Evolutionary conservation across 2,329 filamentous ascomycete genomes (phyloP), one percentile per base, ranked within the genome.

Genomic region (Pseudogymnoascus sp.): DNA sequence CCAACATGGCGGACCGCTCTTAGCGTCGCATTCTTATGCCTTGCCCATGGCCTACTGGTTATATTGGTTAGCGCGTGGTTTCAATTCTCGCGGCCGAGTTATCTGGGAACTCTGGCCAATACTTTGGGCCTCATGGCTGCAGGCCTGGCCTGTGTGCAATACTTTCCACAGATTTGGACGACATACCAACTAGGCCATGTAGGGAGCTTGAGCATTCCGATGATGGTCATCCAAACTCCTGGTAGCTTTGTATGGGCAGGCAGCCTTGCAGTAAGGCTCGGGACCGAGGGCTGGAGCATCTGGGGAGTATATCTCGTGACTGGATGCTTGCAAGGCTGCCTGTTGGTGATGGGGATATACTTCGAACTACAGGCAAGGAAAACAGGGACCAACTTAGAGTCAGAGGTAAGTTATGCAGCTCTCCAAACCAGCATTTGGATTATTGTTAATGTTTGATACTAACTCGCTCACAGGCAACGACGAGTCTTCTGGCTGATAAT

Each of bases 141-240:
- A 0, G 77, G 85, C 1, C 84, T 99, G 4, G 90, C 95, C 0
- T 89, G 85, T 0, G 83, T 98, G 21, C 95, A 99, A 77, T 99
- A 98, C 76, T 80, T 99, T 14, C 95, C 95, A 0, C 95, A 99
- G 77, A 96, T 99, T 68, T 92, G 87, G 78, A 97, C 90, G 62
- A 99, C 95, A 0, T 96, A 90, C 77, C 84, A 81, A 62, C 80
- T 97, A 65, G 90, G 93, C 73, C 88, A 93, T 71, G 89, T 96
- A 1, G 92, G 92, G 63, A 96, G 92, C 74, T 79, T 99, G 70
- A 96, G 92, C 72, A 95, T 99, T 64, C 89, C 92, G 4, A 98
- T 97, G 89, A 98, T 99, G 93, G 90, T 90, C 74, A 96, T 99
- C 36, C 95, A 99, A 76, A 97, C 93, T 0, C 95, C 95, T 0